Conservation (phyloP, 139 green algal species). For the Coelastrella sp. region DNA sequence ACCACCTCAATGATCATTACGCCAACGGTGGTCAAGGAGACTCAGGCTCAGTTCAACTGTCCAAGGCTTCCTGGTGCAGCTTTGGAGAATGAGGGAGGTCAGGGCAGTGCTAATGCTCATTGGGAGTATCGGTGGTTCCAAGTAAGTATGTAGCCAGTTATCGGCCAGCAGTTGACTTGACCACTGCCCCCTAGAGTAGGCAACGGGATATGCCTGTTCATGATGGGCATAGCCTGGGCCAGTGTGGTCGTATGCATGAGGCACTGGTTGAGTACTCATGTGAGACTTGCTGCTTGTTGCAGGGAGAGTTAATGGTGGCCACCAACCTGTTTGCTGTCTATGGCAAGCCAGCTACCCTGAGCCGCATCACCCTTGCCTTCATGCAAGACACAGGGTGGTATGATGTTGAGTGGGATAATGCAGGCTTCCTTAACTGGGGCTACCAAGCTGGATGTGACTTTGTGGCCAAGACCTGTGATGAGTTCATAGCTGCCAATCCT, state of each 20-base stretch:
- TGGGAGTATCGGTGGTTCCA: constrained; percentile 73
- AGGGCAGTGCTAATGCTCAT: constrained; percentile 67
- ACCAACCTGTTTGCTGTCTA: constrained; percentile 57
- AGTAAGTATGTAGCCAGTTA: no score
- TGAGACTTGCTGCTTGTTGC: no score
- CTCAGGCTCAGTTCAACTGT: constrained; percentile 69
- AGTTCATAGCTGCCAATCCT: constrained; percentile 28
- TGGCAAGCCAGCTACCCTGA: constrained; percentile 53
- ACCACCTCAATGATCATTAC: constrained; percentile 43
- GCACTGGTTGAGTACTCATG: no score
- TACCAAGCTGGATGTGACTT: constrained; percentile 51
- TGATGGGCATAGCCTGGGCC: no score
- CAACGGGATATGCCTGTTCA: no score
- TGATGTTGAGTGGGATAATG: constrained; percentile 31
- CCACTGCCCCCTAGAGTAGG: no score
- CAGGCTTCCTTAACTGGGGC: constrained; percentile 58
- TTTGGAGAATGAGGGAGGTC: constrained; percentile 74
- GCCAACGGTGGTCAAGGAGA: constrained; percentile 47
- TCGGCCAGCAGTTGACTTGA: no score
- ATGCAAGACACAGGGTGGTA: constrained; percentile 64
- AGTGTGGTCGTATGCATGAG: no score
- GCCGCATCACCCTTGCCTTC: constrained; percentile 66
- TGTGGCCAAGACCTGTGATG: constrained; percentile 20
- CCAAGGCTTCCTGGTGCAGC: constrained; percentile 60
- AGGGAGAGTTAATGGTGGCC: constrained; percentile 73